Conservation (phyloP, 139 green algal species). For the Pseudopediastrum boryanum region DNA sequence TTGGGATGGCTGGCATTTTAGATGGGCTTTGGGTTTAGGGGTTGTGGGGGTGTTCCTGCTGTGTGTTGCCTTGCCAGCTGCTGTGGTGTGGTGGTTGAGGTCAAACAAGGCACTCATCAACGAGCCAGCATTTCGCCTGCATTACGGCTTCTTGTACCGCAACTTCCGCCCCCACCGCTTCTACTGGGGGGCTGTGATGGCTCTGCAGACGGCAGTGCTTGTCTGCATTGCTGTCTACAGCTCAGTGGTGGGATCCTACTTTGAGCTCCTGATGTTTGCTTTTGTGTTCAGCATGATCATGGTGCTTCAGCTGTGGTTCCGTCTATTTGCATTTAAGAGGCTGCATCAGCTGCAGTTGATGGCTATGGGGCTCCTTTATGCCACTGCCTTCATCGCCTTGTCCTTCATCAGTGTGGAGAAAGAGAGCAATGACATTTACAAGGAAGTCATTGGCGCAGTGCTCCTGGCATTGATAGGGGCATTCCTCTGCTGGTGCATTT, state of each 20-base stretch:
- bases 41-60: background rate
- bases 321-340: background rate
- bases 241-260: slow-evolving; percentile 2
- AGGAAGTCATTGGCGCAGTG: no score
- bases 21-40: slow-evolving; percentile 1
- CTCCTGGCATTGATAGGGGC: no score
- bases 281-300: background rate
- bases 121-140: background rate
- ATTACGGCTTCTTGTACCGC: slow-evolving; percentile 17
- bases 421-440: no score
- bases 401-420: background rate
- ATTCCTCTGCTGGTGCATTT: no score
- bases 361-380: background rate
- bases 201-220: background rate
- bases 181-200: slow-evolving; percentile 6
- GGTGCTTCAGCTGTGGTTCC: background rate
- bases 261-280: background rate
- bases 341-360: slow-evolving; percentile 15
- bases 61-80: background rate
- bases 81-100: background rate
- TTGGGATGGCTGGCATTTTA: background rate
- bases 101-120: background rate
- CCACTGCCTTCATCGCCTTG: background rate
- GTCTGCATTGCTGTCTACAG: slow-evolving; percentile 2
- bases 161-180: background rate